A percentile compares a stretch with the other conserved stretches of the same genome.
phyloP scores from a whole-genome alignment of 805 yeast species.

The Zygosaccharomyces siamensis region DNA sequence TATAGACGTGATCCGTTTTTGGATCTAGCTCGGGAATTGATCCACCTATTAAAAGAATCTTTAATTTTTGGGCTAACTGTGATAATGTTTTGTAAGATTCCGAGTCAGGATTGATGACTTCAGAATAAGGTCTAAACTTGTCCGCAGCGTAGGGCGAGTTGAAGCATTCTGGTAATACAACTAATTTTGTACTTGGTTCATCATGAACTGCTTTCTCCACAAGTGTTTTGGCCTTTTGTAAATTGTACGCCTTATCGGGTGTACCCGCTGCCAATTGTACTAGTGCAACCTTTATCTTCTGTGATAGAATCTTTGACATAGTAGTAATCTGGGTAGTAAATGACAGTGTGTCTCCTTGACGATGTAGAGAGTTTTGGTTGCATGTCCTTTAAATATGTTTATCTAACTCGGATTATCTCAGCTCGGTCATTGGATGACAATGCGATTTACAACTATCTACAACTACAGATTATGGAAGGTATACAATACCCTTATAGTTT shows the following conservation, averaged over 20 bases:
- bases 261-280: constrained; percentile 72
- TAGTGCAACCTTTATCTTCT: constrained; percentile 71
- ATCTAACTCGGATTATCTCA: neutral
- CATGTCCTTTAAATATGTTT: neutral
- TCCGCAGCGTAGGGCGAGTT: constrained; percentile 90
- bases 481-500: neutral
- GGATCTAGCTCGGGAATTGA: constrained; percentile 78
- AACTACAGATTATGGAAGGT: neutral
- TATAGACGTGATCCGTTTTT: constrained; percentile 52
- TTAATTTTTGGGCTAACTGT: constrained; percentile 57
- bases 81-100: constrained; percentile 56
- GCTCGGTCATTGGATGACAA: neutral
- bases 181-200: constrained; percentile 61
- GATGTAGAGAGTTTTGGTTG: neutral
- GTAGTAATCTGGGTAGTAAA: neutral
- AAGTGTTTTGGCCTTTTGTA: constrained; percentile 58
- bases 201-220: constrained; percentile 56
- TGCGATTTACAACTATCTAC: neutral
- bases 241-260: constrained; percentile 71
- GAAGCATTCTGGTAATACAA: constrained; percentile 93
- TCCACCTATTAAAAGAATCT: constrained; percentile 77
- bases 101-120: constrained; percentile 67
- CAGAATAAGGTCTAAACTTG: constrained; percentile 85
- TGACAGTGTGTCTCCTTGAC: neutral
- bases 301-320: constrained; percentile 24